Conservation (phyloP, 129 eudicot species). For the Scalesia atractyloides region DNA sequence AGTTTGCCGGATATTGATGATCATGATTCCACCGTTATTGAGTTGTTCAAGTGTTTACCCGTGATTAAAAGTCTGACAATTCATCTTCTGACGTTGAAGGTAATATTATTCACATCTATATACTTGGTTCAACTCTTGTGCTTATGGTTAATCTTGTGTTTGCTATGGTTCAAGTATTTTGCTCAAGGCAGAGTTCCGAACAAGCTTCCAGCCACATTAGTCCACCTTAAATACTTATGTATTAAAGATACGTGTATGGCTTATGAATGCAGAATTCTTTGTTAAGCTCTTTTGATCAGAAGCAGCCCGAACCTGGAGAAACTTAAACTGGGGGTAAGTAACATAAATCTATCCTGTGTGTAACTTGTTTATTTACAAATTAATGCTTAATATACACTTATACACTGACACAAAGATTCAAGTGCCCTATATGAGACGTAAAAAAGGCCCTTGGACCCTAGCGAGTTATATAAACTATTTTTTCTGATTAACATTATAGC, state of each 20-base stretch:
- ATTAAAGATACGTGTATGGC: not conserved
- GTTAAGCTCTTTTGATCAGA: not conserved
- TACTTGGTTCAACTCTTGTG: not conserved
- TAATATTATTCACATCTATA: conserved; percentile 7
- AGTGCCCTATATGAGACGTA: no score
- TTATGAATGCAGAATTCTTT: not conserved
- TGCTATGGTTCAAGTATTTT: not conserved
- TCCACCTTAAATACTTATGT: not conserved
- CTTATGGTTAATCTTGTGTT: not conserved
- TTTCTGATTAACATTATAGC: no score
- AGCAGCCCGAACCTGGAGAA: not conserved
- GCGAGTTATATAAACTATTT: no score
- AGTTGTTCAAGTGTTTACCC: conserved; percentile 9
- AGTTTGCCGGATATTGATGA: not conserved
- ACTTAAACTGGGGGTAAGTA: not conserved
- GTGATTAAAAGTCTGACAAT: conserved; percentile 8
- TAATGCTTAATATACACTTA: no score
- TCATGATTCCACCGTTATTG: not conserved
- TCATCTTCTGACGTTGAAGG: not conserved
- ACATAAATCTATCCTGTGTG: not conserved
- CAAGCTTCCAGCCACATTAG: not conserved
- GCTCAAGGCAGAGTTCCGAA: not conserved
- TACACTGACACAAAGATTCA: no score
- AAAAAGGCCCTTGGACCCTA: no score
- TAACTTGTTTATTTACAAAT: no score